phyloP scores from a whole-genome alignment of 2,329 filamentous ascomycete species.

The Claviceps sp. region DNA sequence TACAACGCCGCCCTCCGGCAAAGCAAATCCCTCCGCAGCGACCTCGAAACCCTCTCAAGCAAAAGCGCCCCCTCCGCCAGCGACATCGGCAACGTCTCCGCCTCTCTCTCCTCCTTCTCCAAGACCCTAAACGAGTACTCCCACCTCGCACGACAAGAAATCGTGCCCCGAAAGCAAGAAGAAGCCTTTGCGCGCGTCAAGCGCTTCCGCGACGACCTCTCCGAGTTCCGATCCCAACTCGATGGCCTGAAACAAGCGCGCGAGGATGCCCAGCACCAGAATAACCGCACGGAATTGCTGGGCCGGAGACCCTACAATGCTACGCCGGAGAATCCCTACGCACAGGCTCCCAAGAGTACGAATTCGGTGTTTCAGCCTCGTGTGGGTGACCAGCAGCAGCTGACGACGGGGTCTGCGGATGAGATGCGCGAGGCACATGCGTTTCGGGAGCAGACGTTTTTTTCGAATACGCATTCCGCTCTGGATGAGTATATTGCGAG shows the following conservation, averaged over 20 bases:
- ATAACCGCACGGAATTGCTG: conserved; percentile 67
- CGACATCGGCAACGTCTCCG: conserved; percentile 56
- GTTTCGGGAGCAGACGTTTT: conserved; percentile 79
- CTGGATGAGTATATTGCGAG: conserved; percentile 90
- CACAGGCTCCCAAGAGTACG: conserved; percentile 30
- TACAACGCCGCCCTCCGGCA: conserved; percentile 82
- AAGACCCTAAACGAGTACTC: conserved; percentile 91
- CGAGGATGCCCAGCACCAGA: conserved; percentile 55
- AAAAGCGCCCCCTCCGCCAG: conserved; percentile 47
- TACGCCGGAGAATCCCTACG: conserved; percentile 90
- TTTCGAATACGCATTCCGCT: conserved; percentile 65
- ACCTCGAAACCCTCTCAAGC: conserved; percentile 57
- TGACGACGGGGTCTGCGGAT: conserved; percentile 39
- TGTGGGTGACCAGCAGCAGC: conserved; percentile 14
- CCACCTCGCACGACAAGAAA: conserved; percentile 70
- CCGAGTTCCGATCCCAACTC: conserved; percentile 66
- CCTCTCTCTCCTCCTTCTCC: conserved; percentile 64
- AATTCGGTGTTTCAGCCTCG: conserved; percentile 25
- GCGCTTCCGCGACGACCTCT: conserved; percentile 70
- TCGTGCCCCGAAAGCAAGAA: conserved; percentile 80
- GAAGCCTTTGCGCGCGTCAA: conserved; percentile 78
- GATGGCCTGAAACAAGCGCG: conserved; percentile 62
- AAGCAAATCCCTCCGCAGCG: conserved; percentile 63
- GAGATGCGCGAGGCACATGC: conserved; percentile 67
- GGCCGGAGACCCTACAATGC: conserved; percentile 67